Evolutionary conservation across 2,329 filamentous ascomycete species (phyloP).

Genomic region (Aphanocladium album): DNA sequence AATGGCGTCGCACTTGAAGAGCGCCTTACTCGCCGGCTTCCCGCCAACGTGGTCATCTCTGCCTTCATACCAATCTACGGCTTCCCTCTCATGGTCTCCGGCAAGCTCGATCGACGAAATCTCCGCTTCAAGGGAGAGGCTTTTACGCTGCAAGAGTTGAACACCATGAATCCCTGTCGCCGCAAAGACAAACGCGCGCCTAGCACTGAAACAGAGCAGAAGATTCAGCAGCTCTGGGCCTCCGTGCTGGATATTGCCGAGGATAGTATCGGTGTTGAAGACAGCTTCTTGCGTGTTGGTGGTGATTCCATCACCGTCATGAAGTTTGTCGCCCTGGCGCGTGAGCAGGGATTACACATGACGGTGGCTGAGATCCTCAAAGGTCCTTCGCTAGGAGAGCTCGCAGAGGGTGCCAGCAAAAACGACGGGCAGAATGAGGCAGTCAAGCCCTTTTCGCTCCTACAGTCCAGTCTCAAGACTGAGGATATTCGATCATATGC

Average conservation of each 20-base stretch:
- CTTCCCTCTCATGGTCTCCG: slow-evolving; percentile 38
- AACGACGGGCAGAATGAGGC: background rate
- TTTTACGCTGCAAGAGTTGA: slow-evolving; percentile 32
- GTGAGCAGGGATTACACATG: slow-evolving; percentile 16
- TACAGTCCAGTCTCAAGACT: background rate
- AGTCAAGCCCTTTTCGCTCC: background rate
- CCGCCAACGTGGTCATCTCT: slow-evolving; percentile 36
- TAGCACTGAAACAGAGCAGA: slow-evolving; percentile 30
- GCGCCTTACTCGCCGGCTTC: background rate
- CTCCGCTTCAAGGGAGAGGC: slow-evolving; percentile 34
- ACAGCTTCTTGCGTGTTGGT: slow-evolving; percentile 43
- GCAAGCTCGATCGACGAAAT: slow-evolving; percentile 40
- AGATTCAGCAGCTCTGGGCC: slow-evolving; percentile 32
- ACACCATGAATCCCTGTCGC: slow-evolving; percentile 19
- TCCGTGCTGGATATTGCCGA: slow-evolving; percentile 29
- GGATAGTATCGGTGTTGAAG: slow-evolving; percentile 29
- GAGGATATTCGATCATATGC: slow-evolving; percentile 14
- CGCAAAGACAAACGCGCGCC: slow-evolving; percentile 25
- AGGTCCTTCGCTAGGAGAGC: slow-evolving; percentile 11
- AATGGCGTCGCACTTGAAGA: slow-evolving; percentile 16
- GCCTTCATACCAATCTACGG: slow-evolving; percentile 35
- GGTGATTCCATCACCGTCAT: slow-evolving; percentile 29
- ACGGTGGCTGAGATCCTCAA: slow-evolving; percentile 15
- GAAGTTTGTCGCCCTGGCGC: slow-evolving; percentile 19
- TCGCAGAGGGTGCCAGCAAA: slow-evolving; percentile 10